phyloP scores from a whole-genome alignment of 441 rosid species.

The Erysimum pusillum region DNA sequence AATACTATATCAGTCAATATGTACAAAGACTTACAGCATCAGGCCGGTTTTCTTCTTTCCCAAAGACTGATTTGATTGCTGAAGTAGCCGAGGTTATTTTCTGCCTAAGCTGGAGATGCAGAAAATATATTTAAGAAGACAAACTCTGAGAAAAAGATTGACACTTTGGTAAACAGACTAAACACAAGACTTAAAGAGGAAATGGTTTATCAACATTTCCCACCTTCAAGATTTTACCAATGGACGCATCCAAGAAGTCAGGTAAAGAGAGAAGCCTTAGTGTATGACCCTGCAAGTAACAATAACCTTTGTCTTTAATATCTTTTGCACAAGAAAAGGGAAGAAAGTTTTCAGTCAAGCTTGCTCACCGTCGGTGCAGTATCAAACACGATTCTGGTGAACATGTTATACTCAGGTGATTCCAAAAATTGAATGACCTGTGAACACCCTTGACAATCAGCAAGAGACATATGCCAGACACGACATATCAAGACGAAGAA shows the following conservation, averaged over 20 bases:
- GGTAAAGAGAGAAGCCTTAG: conserved; percentile 90
- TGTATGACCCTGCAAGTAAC: conserved; percentile 82
- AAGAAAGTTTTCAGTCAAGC: conserved; percentile 3
- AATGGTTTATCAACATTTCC: conserved; percentile 27
- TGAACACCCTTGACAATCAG: conserved; percentile 37
- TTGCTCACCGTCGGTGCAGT: conserved; percentile 95
- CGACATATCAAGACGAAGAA: conserved; percentile 11
- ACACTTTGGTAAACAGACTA: conserved; percentile 19
- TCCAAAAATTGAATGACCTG: conserved; percentile 98
- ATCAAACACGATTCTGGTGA: conserved; percentile 92
- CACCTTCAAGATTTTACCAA: conserved; percentile 96
- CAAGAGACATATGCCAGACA: conserved; percentile 29
- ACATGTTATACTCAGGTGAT: conserved; percentile 84
- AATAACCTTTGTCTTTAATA: conserved; percentile 33
- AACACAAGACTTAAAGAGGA: not conserved
- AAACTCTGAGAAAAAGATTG: not conserved
- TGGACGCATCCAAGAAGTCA: conserved; percentile 93
- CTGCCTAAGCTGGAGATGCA: conserved; percentile 75
- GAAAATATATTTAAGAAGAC: conserved; percentile 12
- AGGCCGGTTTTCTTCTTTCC: conserved; percentile 68
- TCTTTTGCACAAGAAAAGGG: conserved; percentile 11
- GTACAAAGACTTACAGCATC: conserved; percentile 68
- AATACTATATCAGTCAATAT: conserved; percentile 24
- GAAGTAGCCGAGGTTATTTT: conserved; percentile 90
- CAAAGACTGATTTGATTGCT: conserved; percentile 91